Percentiles rank a stretch among this genome's conserved stretches.
phyloP scores from a whole-genome alignment of 2,329 filamentous ascomycete genomes.

The Aspergillus terreus region DNA sequence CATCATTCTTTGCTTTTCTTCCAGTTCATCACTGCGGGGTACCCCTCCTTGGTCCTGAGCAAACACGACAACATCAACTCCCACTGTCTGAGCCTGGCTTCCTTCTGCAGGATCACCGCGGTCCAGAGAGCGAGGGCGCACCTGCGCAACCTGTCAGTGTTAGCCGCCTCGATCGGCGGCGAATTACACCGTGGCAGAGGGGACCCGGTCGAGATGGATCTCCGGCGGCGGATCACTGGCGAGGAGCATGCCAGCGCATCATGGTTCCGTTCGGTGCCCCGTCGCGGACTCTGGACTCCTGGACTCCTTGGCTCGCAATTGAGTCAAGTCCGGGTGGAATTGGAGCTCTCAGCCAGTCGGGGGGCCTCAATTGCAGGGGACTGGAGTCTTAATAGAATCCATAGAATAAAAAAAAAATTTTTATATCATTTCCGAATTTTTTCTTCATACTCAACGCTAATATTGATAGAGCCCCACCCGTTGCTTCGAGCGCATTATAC shows the following conservation, averaged over 20 bases:
- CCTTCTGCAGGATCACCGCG: constrained; percentile 17
- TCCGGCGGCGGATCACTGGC: constrained; percentile 71
- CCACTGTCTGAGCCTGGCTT: constrained; percentile 5
- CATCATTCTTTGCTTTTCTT: neutral
- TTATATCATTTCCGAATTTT: too few relatives aligned
- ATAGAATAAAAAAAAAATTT: too few relatives aligned
- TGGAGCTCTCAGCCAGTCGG: neutral
- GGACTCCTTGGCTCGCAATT: too few relatives aligned
- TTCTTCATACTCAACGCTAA: too few relatives aligned
- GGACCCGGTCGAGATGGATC: constrained; percentile 49
- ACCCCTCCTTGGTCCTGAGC: neutral
- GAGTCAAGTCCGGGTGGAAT: constrained; percentile 6
- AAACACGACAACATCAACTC: neutral
- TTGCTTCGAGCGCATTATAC: constrained; percentile 28
- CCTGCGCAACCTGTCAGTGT: constrained; percentile 25
- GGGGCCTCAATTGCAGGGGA: too few relatives aligned
- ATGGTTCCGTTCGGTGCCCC: constrained; percentile 18
- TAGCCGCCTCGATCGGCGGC: constrained; percentile 34
- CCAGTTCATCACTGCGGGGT: neutral
- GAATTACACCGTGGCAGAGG: constrained; percentile 39
- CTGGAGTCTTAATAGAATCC: too few relatives aligned
- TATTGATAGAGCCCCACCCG: constrained; percentile 27
- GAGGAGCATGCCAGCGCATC: constrained; percentile 89
- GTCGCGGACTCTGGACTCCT: too few relatives aligned
- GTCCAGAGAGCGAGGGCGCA: neutral